Evolutionary conservation across 164 flowering plant genomes (phyloP).

Genomic region (Macadamia integrifolia): DNA sequence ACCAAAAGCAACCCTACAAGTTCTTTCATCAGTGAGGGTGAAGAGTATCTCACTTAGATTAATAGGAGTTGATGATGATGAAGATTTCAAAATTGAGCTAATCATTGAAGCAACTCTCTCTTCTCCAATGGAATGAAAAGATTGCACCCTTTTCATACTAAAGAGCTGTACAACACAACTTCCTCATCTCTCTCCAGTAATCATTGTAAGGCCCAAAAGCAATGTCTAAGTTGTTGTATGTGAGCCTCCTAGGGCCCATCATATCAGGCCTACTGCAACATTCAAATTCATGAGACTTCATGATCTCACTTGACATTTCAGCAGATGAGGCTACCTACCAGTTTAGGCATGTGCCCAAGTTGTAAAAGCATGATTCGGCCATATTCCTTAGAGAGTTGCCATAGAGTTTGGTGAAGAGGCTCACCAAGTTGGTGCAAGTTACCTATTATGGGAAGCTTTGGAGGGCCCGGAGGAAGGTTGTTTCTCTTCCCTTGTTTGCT

Average conservation of each 20-base stretch:
- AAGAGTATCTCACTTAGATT: constrained; percentile 10
- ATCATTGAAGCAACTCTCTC: constrained; percentile 19
- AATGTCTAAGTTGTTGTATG: no score
- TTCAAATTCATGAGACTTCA: constrained; percentile 24
- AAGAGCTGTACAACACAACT: no score
- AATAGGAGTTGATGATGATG: not conserved
- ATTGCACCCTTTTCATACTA: constrained; percentile 7
- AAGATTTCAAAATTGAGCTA: not conserved
- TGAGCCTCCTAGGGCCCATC: constrained; percentile 9
- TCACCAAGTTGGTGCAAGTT: no score
- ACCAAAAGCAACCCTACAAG: not conserved
- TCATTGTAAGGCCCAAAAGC: no score
- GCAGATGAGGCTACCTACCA: constrained; percentile 32
- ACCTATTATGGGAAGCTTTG: no score
- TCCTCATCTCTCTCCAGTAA: no score
- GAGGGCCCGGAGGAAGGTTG: no score
- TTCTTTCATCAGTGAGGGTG: not conserved
- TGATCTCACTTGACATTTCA: constrained; percentile 26
- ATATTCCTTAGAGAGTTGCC: not conserved
- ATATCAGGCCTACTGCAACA: constrained; percentile 27
- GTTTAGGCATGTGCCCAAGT: constrained; percentile 20
- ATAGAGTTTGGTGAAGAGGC: no score
- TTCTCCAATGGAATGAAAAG: constrained; percentile 18
- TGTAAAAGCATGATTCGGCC: constrained; percentile 22
- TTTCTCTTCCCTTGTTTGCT: no score